Evolutionary conservation across 164 flowering plant species (phyloP), one percentile per base, ranked within the genome.

Genomic region (Nymphaea thermarum): DNA sequence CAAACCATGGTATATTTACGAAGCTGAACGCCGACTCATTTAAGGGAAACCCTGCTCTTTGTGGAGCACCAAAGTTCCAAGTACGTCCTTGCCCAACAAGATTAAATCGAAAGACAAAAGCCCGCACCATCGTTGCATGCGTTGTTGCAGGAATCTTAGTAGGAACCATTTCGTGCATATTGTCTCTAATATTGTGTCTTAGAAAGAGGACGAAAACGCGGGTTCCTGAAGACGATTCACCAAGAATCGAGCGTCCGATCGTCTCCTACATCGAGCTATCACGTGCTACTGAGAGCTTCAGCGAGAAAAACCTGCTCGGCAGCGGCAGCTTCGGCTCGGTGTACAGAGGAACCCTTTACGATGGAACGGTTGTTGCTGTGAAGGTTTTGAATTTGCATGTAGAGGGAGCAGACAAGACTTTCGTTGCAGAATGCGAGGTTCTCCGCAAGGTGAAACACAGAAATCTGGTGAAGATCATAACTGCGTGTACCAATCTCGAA

Each of bases 21-120:
- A 61, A 67, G 65, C 65, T 70, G 4, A 61, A 69, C 65, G 61
- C 68, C 42, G 71, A 67, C 64, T 76, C 73, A 65, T 66, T 76
- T 64, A 64, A 67, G 63, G 76, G 73, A 47, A 76, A 76, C 44
- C 61, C 66, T 36, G 43, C 51, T 67, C 76, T 76, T 66, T 72
- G 75, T 60, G 68, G 67, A 41, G 57, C 57, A 7, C 36, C n/a
- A 53, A 25, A 25, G 36, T 25, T 25, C 36, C 36, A 25, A 25
- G 36, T 25, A 25, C 36, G 36, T 25, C 36, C 36, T 25, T 25
- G 36, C 36, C 36, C 36, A 25, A 25, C 36, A 25, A 25, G 36
- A 25, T 25, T 1, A 25, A 25, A 25, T 25, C 36, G 36, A 25
- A 25, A 25, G 36, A 25, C 36, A 25, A 25, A 25, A 25, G 36